phyloP scores from a whole-genome alignment of 495 filamentous ascomycete species.

The Bryoglossum gracile region DNA sequence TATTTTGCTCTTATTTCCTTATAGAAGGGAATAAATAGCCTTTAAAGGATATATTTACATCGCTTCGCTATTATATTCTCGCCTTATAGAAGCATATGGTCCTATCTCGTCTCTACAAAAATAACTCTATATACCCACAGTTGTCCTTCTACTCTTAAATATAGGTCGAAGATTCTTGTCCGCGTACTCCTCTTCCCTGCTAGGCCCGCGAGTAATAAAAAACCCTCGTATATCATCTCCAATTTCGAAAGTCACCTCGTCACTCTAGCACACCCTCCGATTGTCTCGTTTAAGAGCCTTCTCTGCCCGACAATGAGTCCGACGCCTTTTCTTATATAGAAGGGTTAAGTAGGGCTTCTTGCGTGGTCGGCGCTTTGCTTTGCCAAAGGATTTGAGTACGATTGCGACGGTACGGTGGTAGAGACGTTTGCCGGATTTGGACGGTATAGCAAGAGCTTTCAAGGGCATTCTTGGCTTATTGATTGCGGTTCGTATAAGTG shows the following conservation, averaged over 20 bases:
- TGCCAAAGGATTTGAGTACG: neutral
- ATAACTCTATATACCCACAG: neutral
- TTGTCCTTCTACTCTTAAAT: too few species aligned
- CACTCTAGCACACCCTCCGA: neutral
- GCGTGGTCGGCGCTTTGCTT: constrained; percentile 1
- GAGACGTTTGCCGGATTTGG: neutral
- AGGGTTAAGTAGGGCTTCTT: constrained; percentile 1
- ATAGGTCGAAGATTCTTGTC: neutral
- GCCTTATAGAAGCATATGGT: neutral
- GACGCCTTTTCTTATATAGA: too few species aligned
- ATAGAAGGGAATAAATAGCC: too few species aligned
- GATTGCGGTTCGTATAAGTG: constrained; percentile 32
- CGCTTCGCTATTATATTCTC: neutral
- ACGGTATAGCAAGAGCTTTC: neutral
- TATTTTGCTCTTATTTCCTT: too few species aligned
- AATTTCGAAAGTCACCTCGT: neutral
- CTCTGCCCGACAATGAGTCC: neutral
- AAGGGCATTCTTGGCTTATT: constrained; percentile 23
- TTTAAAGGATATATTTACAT: neutral
- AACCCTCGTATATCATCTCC: neutral
- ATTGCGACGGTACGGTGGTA: neutral
- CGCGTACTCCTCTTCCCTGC: constrained; percentile 1
- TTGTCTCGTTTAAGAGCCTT: neutral
- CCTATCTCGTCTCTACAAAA: neutral
- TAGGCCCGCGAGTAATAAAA: neutral